Evolutionary conservation across 2,329 filamentous ascomycete genomes (phyloP), one percentile per base, ranked within the genome.

Genomic region (Juglanconis oblonga): DNA sequence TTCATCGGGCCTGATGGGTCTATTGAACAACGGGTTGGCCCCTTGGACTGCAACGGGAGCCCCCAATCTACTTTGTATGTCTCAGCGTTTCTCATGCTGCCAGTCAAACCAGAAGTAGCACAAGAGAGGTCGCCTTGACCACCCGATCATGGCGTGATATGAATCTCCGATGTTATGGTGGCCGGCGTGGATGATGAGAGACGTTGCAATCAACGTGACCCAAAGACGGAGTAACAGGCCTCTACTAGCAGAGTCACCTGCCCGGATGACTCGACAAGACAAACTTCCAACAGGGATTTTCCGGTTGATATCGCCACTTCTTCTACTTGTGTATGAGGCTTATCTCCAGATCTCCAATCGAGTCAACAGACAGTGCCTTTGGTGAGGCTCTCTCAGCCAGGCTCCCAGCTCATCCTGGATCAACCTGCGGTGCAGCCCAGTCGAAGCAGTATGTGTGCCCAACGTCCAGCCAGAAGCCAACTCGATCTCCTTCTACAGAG

Each of bases 61-160:
- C 38, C 38, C 11, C 7, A 42, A 9, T 42, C 10, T 42, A 14
- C 38, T 42, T 9, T 42, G 38, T 24, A 24, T 24, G 24, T 24
- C 24, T 24, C 24, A 24, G 24, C 24, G 24, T 24, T 24, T 24
- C 24, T 24, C 24, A 24, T 24, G 24, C 2, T 24, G 24, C 24
- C 24, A 24, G 24, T 24, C 45, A 40, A 14, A 52, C 52, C 55
- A 52, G 52, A 55, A 59, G 45, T 54, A 47, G 57, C 51, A 44
- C 3, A 47, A 17, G 56, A 51, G 52, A 29, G 44, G 17, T 31
- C 5, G 29, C 24, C 24, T 29, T 10, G 40, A 52, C 32, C 49
- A 48, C 49, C 49, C 38, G 56, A 53, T 35, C 24, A 45, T 58
- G 56, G 50, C 40, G 40, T 58, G 56, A 53, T 53, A 5, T 2